Percentiles rank a stretch among this genome's conserved stretches.
Conservation (phyloP, 1,284 basidiomycete species). For the Leccinum subrobustum region DNA sequence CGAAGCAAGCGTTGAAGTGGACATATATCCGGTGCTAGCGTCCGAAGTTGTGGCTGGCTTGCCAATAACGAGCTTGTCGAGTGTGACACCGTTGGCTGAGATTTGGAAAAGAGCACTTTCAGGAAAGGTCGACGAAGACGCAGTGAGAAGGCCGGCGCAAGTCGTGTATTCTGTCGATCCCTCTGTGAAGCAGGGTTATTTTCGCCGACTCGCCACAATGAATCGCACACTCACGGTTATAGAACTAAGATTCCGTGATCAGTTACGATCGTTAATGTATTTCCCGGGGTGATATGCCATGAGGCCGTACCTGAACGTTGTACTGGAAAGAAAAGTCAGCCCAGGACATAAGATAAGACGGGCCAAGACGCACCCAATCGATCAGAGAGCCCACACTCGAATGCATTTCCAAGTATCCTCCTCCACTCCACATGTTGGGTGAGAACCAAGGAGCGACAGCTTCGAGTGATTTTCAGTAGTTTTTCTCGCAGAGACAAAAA, state of each 20-base stretch:
- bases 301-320: constrained; percentile 40
- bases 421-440: constrained; percentile 30
- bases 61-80: constrained; percentile 57
- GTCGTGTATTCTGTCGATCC: not conserved
- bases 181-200: not conserved
- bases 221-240: constrained; percentile 49
- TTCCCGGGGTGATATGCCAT: not conserved
- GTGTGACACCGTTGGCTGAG: constrained; percentile 13
- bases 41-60: constrained; percentile 56
- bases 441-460: constrained; percentile 33
- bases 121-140: not conserved
- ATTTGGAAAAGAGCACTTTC: not conserved
- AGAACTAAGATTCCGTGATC: constrained; percentile 42
- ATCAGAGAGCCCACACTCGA: constrained; percentile 52
- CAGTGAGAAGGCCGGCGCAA: not conserved
- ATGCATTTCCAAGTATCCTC: constrained; percentile 60
- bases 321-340: constrained; percentile 29
- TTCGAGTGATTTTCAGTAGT: not conserved
- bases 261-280: not conserved
- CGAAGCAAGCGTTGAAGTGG: not conserved
- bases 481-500: no score
- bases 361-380: constrained; percentile 41
- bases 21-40: constrained; percentile 47
- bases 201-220: not conserved
- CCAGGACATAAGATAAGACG: not conserved